Conservation (phyloP, 495 filamentous ascomycete genomes). For the Darksidea phi region DNA sequence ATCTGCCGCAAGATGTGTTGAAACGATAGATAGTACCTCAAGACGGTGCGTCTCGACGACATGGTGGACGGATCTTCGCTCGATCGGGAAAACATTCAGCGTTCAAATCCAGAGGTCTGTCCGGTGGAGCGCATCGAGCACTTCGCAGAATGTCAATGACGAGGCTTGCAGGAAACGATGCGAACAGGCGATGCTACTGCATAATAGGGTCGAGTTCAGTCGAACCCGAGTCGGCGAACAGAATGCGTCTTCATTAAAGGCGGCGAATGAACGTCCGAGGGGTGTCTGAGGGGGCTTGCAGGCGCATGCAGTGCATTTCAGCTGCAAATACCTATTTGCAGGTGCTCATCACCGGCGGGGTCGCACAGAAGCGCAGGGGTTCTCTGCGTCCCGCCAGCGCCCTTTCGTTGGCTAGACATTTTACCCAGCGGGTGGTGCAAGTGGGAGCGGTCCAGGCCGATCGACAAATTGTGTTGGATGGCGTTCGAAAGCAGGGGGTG, state of each 20-base stretch:
- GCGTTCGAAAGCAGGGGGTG: constrained; percentile 14
- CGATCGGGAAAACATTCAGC: constrained; percentile 3
- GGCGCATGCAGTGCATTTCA: constrained; percentile 7
- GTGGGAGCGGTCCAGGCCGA: background rate
- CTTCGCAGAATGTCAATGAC: constrained; percentile 12
- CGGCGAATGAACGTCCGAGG: constrained; percentile 6
- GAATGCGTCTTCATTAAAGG: constrained; percentile 19
- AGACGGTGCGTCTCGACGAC: constrained; percentile 28
- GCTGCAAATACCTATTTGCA: constrained; percentile 24
- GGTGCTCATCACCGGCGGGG: constrained; percentile 12
- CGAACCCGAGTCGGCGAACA: constrained; percentile 5
- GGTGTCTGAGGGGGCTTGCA: constrained; percentile 19
- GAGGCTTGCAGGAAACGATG: constrained; percentile 16
- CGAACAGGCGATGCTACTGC: constrained; percentile 17
- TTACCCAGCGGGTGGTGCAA: constrained; percentile 1
- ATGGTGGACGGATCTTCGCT: constrained; percentile 15
- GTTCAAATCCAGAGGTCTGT: background rate
- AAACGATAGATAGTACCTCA: constrained; percentile 16
- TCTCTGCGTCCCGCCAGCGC: background rate
- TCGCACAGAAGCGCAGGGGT: constrained; percentile 18
- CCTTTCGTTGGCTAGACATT: constrained; percentile 16
- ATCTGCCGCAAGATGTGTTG: background rate
- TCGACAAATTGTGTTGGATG: constrained; percentile 7
- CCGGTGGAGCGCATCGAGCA: constrained; percentile 3
- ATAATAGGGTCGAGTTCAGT: constrained; percentile 14